These are phyloP conservation scores for Aspergillus sp. DNA, from an alignment of 2,329 filamentous ascomycete species.

Conservation along the genomic window DNA sequence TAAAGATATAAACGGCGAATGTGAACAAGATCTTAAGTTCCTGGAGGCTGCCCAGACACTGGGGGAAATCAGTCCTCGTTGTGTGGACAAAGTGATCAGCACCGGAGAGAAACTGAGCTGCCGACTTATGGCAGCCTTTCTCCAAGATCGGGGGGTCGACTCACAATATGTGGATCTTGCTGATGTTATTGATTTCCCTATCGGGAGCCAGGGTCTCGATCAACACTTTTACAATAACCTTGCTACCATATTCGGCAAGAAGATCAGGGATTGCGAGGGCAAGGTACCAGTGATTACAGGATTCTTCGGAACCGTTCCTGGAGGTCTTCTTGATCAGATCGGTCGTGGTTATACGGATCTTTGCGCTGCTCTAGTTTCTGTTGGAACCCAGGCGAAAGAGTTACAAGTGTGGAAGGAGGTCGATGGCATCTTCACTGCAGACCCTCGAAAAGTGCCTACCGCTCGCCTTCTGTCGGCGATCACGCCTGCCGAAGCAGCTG, in stretches of 20 bases:
- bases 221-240: slow-evolving; percentile 64
- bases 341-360: slow-evolving; percentile 95
- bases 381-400: slow-evolving; percentile 78
- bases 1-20: slow-evolving; percentile 67
- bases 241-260: slow-evolving; percentile 54
- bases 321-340: slow-evolving; percentile 82
- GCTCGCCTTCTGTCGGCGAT: slow-evolving; percentile 83
- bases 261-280: slow-evolving; percentile 58
- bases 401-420: slow-evolving; percentile 99
- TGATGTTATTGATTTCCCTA: slow-evolving; percentile 65
- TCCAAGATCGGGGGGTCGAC: slow-evolving; percentile 73
- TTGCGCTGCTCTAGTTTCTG: slow-evolving; percentile 84
- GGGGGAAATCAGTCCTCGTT: slow-evolving; percentile 66
- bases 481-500: slow-evolving; percentile 88
- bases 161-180: slow-evolving; percentile 87
- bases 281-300: slow-evolving; percentile 77
- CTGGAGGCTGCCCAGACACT: slow-evolving; percentile 56
- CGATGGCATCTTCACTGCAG: slow-evolving; percentile 84
- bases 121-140: slow-evolving; percentile 75
- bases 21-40: slow-evolving; percentile 70
- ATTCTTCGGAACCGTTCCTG: slow-evolving; percentile 90
- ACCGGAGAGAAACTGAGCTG: slow-evolving; percentile 96
- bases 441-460: slow-evolving; percentile 84
- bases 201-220: slow-evolving; percentile 51
- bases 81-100: slow-evolving; percentile 83